Evolutionary conservation across 1,139 yeast species (phyloP).

Genomic region (Taphrina communis): DNA sequence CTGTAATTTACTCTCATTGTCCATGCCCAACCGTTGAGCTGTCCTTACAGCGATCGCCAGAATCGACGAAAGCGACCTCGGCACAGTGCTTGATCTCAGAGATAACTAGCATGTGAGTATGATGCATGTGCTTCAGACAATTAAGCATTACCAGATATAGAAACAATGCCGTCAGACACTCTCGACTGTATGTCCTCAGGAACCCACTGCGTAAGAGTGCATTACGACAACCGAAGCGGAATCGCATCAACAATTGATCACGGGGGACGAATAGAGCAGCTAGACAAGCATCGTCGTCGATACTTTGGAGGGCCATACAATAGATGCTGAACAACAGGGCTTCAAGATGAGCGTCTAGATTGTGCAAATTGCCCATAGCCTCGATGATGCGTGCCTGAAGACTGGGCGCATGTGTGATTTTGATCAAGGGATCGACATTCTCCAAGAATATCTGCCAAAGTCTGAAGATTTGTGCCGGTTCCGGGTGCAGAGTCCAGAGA

Average conservation of each 20-base stretch:
- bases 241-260: neutral
- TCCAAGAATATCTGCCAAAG: conserved; percentile 5
- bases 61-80: conserved; percentile 1
- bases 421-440: conserved; percentile 2
- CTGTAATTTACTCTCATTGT: neutral
- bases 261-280: neutral
- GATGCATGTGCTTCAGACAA: neutral
- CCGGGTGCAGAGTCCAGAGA: conserved; percentile 8
- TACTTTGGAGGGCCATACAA: neutral
- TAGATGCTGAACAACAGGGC: conserved; percentile 12
- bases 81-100: neutral
- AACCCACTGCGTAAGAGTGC: neutral
- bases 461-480: neutral
- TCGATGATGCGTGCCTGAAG: conserved; percentile 2
- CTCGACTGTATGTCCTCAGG: neutral
- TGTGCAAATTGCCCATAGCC: neutral
- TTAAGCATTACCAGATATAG: neutral
- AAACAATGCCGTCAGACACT: conserved; percentile 9
- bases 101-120: neutral
- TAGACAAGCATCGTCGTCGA: neutral
- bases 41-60: neutral
- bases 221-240: neutral
- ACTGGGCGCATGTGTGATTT: conserved; percentile 4
- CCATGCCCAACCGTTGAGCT: neutral
- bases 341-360: neutral